phyloP scores from a whole-genome alignment of 345 rosid genomes.

The Psidium guajava region DNA sequence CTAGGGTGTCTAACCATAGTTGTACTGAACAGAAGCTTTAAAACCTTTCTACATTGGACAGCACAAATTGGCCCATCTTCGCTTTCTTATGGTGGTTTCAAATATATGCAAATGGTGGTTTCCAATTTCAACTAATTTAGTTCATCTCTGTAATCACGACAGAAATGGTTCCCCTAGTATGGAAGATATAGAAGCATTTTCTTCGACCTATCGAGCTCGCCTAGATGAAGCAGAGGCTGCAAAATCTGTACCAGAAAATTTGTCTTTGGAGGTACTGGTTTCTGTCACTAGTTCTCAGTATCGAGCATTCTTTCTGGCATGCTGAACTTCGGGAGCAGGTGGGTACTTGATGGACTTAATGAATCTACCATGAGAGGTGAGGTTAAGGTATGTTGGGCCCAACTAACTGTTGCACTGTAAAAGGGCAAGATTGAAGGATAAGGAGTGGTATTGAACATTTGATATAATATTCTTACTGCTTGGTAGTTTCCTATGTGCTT shows the following conservation, averaged over 20 bases:
- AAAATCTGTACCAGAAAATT: conserved; percentile 50
- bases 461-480: not conserved
- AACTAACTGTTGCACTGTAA: not conserved
- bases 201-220: conserved; percentile 39
- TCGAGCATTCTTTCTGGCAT: not conserved
- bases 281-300: not conserved
- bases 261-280: conserved; percentile 52
- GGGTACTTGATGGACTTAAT: not conserved
- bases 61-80: not conserved
- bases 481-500: not conserved
- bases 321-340: not conserved
- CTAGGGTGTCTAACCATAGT: not conserved
- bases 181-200: conserved; percentile 76
- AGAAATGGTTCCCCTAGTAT: conserved; percentile 71
- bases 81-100: not conserved
- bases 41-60: not conserved
- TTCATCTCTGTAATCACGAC: not conserved
- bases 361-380: not conserved
- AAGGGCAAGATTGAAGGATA: not conserved
- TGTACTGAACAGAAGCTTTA: not conserved
- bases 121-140: not conserved
- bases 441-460: not conserved
- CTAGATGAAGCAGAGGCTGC: conserved; percentile 65
- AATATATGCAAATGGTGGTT: not conserved
- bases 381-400: not conserved